phyloP scores from a whole-genome alignment of 1,284 basidiomycete genomes.

The Cryptococcus maquisensis region DNA sequence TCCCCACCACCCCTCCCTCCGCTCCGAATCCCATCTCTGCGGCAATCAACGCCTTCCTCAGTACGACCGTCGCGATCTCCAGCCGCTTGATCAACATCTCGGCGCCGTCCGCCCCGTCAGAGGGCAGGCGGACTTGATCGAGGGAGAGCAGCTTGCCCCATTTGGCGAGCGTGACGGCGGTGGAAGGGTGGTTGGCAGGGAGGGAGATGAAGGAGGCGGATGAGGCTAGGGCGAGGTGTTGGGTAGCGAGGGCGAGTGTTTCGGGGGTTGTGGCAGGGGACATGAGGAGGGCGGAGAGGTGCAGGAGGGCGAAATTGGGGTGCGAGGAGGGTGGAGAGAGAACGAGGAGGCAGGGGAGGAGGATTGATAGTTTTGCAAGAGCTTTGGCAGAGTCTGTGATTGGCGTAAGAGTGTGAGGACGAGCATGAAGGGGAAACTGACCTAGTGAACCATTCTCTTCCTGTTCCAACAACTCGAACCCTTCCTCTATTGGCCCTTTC shows the following conservation, averaged over 20 bases:
- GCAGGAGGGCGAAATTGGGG: conserved; percentile 68
- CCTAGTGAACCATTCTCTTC: conserved; percentile 57
- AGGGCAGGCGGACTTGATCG: neutral
- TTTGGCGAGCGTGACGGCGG: conserved; percentile 71
- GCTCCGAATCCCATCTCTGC: conserved; percentile 40
- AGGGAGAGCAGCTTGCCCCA: conserved; percentile 66
- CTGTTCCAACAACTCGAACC: conserved; percentile 65
- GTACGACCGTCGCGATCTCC: conserved; percentile 59
- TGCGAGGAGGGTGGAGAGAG: conserved; percentile 61
- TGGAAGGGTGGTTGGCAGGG: conserved; percentile 67
- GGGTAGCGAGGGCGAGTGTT: conserved; percentile 48
- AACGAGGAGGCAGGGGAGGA: conserved; percentile 64
- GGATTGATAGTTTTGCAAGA: conserved; percentile 40
- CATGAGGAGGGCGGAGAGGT: conserved; percentile 54
- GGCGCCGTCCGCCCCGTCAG: neutral
- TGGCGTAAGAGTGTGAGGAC: conserved; percentile 41
- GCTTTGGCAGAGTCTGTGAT: conserved; percentile 54
- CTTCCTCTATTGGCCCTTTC: conserved; percentile 60
- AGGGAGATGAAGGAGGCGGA: conserved; percentile 56
- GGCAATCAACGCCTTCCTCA: conserved; percentile 57
- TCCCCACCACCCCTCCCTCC: conserved; percentile 40
- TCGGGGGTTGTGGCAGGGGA: conserved; percentile 20
- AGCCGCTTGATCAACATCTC: conserved; percentile 59
- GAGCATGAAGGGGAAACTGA: conserved; percentile 14
- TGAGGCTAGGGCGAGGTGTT: conserved; percentile 57